Percentiles rank a stretch among this genome's conserved stretches.
Evolutionary conservation across 441 rosid genomes (phyloP).

Genomic region (Euphorbia schlechtendalii): DNA sequence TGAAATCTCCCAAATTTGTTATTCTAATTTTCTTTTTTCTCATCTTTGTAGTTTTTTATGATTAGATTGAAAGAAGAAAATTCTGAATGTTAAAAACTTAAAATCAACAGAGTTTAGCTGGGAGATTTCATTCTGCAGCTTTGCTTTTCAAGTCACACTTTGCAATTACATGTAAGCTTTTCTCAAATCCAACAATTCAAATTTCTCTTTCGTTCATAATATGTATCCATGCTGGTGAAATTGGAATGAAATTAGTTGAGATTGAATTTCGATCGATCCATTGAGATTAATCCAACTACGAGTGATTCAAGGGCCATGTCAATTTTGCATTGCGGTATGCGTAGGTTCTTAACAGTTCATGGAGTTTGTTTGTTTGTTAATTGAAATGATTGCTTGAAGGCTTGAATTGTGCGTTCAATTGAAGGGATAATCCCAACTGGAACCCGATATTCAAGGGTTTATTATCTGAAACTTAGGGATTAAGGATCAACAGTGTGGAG

Average conservation of each 20-base stretch:
- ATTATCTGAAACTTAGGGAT: not conserved
- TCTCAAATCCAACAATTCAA: not conserved
- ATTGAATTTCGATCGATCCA: not conserved
- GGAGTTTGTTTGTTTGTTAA: not conserved
- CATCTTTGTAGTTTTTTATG: not conserved
- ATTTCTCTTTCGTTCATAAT: too few species aligned
- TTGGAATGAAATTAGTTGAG: not conserved
- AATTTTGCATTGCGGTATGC: too few species aligned
- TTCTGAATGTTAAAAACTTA: not conserved
- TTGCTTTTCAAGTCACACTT: not conserved
- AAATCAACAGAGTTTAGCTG: not conserved
- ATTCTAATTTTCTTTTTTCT: not conserved
- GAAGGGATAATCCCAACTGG: not conserved
- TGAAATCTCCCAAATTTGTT: too few species aligned
- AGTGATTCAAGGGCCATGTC: too few species aligned
- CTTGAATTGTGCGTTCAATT: not conserved
- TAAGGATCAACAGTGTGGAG: too few species aligned
- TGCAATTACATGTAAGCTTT: not conserved
- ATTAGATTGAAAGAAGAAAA: too few species aligned
- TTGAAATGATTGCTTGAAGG: not conserved
- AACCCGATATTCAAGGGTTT: too few species aligned
- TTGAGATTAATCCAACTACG: not conserved
- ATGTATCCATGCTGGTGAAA: not conserved
- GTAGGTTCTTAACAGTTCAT: too few species aligned
- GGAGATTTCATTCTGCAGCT: conserved; percentile 1